These are phyloP conservation scores for Cornus suecica DNA, from an alignment of 148 eudicot genomes.

Conservation along the genomic window DNA sequence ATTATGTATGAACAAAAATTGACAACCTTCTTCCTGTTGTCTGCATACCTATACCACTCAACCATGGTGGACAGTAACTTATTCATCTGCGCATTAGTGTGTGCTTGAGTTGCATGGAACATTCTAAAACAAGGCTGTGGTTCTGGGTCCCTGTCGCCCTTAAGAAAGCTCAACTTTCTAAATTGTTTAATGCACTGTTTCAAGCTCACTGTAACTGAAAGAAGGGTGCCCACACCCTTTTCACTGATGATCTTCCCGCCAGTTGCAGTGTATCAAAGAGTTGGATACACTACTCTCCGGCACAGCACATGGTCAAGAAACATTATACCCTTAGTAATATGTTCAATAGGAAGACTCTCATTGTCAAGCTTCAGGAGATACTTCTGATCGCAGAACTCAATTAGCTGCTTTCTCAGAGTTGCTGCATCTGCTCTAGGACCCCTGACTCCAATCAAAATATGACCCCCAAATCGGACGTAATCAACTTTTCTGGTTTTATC, in stretches of 20 bases:
- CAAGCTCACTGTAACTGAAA: constrained; percentile 89
- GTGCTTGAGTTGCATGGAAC: constrained; percentile 97
- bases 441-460: constrained; percentile 79
- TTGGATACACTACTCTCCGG: constrained; percentile 90
- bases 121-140: constrained; percentile 97
- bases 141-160: constrained; percentile 94
- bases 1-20: constrained; percentile 87
- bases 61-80: constrained; percentile 82
- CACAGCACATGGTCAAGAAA: constrained; percentile 93
- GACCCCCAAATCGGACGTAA: constrained; percentile 85
- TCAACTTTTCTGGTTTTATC: constrained; percentile 91
- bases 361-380: constrained; percentile 81
- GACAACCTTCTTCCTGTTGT: constrained; percentile 88
- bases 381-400: constrained; percentile 85
- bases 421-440: constrained; percentile 98
- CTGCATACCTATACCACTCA: constrained; percentile 90
- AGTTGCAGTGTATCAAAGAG: constrained; percentile 85
- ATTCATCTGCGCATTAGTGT: constrained; percentile 92
- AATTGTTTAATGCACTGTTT: constrained; percentile 90
- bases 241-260: constrained; percentile 97
- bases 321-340: constrained; percentile 92
- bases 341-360: constrained; percentile 92
- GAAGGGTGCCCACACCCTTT: constrained; percentile 93
- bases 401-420: constrained; percentile 71
- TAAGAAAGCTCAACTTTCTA: constrained; percentile 67